Conservation (phyloP, 2,329 filamentous ascomycete species). For the Phyllosticta paracitricarpa region DNA sequence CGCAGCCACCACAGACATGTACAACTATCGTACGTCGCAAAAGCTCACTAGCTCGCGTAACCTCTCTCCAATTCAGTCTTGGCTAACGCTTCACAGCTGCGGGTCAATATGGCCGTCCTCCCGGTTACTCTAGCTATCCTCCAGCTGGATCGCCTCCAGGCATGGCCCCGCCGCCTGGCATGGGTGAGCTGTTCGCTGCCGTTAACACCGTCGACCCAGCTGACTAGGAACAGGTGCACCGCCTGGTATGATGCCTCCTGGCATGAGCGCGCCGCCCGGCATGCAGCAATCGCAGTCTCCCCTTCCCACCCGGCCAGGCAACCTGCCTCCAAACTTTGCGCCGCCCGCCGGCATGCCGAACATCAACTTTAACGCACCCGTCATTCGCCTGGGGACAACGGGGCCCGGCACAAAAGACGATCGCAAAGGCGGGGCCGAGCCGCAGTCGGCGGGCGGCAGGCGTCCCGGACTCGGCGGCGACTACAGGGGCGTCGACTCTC, state of each 20-base stretch:
- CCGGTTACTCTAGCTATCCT: slow-evolving; percentile 62
- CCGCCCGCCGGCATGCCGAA: slow-evolving; percentile 86
- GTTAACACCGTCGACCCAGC: neutral
- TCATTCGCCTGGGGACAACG: slow-evolving; percentile 82
- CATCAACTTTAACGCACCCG: slow-evolving; percentile 95
- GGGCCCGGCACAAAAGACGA: slow-evolving; percentile 41
- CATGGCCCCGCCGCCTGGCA: slow-evolving; percentile 69
- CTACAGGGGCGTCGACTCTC: slow-evolving; percentile 50
- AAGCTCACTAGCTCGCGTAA: slow-evolving; percentile 1
- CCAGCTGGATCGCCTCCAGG: slow-evolving; percentile 50
- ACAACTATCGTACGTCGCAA: slow-evolving; percentile 20
- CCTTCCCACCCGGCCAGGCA: slow-evolving; percentile 70
- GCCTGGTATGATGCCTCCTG: slow-evolving; percentile 57
- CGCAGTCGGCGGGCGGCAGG: slow-evolving; percentile 19
- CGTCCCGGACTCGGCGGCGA: slow-evolving; percentile 47
- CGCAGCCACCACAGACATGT: slow-evolving; percentile 20
- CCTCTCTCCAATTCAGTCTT: neutral
- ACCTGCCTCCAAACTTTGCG: slow-evolving; percentile 75
- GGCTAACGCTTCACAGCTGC: slow-evolving; percentile 25
- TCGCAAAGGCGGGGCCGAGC: slow-evolving; percentile 35
- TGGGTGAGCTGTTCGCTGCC: slow-evolving; percentile 49
- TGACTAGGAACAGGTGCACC: slow-evolving; percentile 51
- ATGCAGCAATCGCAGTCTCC: slow-evolving; percentile 64
- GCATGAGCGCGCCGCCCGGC: slow-evolving; percentile 68
- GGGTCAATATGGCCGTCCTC: slow-evolving; percentile 63